Evolutionary conservation across 2,329 filamentous ascomycete genomes (phyloP).

Genomic region (Parafenestella ontariensis): DNA sequence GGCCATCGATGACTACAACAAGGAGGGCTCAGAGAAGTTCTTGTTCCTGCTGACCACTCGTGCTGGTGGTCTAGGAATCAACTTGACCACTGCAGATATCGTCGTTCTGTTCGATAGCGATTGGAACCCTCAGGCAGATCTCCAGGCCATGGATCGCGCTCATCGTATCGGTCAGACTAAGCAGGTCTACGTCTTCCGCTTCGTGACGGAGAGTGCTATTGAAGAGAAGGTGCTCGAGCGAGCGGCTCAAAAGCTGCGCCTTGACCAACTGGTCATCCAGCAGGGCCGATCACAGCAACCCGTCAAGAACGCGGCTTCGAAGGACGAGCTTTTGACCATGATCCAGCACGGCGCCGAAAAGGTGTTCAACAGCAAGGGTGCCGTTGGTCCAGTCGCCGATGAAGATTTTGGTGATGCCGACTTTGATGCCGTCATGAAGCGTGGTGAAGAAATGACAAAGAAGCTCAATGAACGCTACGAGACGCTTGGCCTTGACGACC

Average conservation of each 20-base stretch:
- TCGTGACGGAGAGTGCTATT: conserved; percentile 97
- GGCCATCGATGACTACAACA: conserved; percentile 98
- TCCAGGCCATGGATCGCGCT: conserved; percentile 98
- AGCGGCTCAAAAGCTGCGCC: conserved; percentile 92
- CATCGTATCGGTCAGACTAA: conserved; percentile 99
- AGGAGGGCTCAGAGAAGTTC: conserved; percentile 84
- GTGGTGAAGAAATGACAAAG: conserved; percentile 87
- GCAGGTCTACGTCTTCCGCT: conserved; percentile 94
- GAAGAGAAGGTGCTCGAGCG: conserved; percentile 98
- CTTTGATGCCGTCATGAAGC: conserved; percentile 85
- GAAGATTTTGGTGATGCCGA: conserved; percentile 81
- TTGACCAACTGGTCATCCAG: conserved; percentile 97
- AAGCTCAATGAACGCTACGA: conserved; percentile 93
- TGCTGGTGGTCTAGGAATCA: conserved; percentile 95
- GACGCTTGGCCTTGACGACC: conserved; percentile 92
- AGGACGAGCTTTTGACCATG: conserved; percentile 96
- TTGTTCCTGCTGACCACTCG: conserved; percentile 94
- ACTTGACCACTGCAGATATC: conserved; percentile 92
- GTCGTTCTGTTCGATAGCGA: conserved; percentile 97
- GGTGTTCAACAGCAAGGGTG: conserved; percentile 80
- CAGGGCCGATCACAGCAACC: conserved; percentile 93
- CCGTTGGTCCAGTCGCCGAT: conserved; percentile 65
- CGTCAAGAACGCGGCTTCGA: conserved; percentile 88
- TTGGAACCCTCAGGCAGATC: conserved; percentile 98
- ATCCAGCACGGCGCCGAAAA: conserved; percentile 98